Evolutionary conservation across 768 basidiomycete genomes (phyloP), one percentile per base, ranked within the genome.

Genomic region (Calocybe gangraenosa): DNA sequence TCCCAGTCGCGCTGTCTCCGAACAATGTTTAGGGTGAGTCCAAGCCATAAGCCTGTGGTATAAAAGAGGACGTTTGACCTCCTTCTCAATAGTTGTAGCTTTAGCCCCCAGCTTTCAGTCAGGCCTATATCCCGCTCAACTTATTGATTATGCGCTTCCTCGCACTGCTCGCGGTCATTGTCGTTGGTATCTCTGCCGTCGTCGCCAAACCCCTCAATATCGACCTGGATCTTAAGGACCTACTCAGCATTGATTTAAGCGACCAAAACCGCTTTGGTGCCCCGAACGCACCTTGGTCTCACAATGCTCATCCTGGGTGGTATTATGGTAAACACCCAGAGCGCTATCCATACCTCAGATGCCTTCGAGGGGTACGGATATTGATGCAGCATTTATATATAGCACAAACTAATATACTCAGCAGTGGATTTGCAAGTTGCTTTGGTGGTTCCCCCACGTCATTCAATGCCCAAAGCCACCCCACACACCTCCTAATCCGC

Each of bases 251-350:
- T 22, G 46, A 49, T 22, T 41, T 57, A 25, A 51, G 46, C 15
- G 42, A 51, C 2, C 6, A 10, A 19, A 67, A 66, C 55, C 46
- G 57, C 37, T 69, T 63, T 38, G 65, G 65, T 22, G 60, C 67
- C 9, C 67, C 67, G 0, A 51, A 59, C 17, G 60, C 65, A 8
- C 69, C 67, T 25, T 66, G 65, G 65, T 22, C 55, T 35, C 2
- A 18, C 9, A 62, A 57, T 7, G 46, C 56, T 37, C 37, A 50
- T 10, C 67, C 67, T 21, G 67, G 69, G 19, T 70, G 69, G 69
- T 69, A 70, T 54, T 67, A 62, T 44, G 69, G 69, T 14, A 53
- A 48, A 20, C 48, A 59, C 33, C 60, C 60, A 5, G 43, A 51
- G 14, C 37, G 51, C 7, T 53, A 62, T 22, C 57, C 49, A 3